Evolutionary conservation across 108 stramenopile species (phyloP), one percentile per base, ranked within the genome.

Genomic region (Stephanodiscus minutulus): DNA sequence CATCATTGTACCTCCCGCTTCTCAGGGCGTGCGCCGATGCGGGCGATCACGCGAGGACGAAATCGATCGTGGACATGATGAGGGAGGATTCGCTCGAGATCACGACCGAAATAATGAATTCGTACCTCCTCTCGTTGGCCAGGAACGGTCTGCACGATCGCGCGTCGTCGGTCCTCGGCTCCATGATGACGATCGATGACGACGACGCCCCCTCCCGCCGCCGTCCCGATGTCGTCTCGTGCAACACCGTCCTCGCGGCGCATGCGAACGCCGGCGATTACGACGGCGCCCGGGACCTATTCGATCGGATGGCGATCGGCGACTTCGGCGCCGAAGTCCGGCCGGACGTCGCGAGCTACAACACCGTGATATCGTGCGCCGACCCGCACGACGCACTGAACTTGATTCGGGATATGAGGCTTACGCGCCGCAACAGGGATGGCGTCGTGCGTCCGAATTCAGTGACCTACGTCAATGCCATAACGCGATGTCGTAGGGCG

Each of bases 341-440:
- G 28, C 76, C 76, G 0, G 76, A 77, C 59, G 69, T 77, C 0
- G 44, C 70, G 0, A 63, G 61, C 36, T 77, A 69, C 64, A 77
- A 77, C 37, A 70, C 76, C n/a, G 68, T 77, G 15, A 70, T 77
- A 20, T 77, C 76, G 24, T 64, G 68, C 43, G 59, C 78, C 22
- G 68, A 5, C 48, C 36, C 73, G 71, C 22, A 4, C 17, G 29
- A 28, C 6, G 68, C 68, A 1, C 36, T 74, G 29, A 33, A 17
- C 27, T 22, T 79, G 11, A 69, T 79, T 13, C 27, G 69, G 15
- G 78, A 86, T 61, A 91, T 91, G 87, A 69, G 83, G 21, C 62
- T 88, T n/a, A 85, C 91, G 10, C 61, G 91, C 49, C 61, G 91
- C 24, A 77, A 89, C 62, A 74, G 91, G 44, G 39, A 71, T 24